phyloP scores from a whole-genome alignment of 2,329 filamentous ascomycete species.

The Arachnopeziza araneosa region DNA sequence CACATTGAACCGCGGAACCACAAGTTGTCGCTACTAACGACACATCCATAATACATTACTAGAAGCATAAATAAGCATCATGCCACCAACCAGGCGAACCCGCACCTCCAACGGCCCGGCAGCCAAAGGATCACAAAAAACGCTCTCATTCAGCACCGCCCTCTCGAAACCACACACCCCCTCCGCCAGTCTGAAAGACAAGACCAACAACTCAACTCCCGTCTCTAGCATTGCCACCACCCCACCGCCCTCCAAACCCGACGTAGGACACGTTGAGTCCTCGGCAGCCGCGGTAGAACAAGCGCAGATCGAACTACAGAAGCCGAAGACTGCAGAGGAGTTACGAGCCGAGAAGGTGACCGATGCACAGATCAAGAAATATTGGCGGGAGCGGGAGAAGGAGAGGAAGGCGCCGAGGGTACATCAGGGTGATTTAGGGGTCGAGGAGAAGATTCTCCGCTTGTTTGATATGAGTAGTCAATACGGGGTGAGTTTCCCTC shows the following conservation, averaged over 20 bases:
- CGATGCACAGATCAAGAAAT: conserved; percentile 64
- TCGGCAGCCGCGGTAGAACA: conserved; percentile 19
- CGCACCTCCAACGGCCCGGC: conserved; percentile 34
- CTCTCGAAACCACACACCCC: conserved; percentile 50
- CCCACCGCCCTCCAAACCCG: background rate
- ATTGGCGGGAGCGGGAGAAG: conserved; percentile 71
- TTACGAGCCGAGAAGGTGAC: conserved; percentile 58
- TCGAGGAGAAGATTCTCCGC: conserved; percentile 79
- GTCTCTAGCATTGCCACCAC: background rate
- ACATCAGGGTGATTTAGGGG: conserved; percentile 67
- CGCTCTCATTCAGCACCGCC: conserved; percentile 55
- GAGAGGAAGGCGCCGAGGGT: conserved; percentile 63
- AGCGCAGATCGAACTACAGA: conserved; percentile 14
- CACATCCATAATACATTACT: background rate
- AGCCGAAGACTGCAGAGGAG: conserved; percentile 47
- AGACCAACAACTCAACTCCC: background rate
- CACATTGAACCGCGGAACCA: background rate
- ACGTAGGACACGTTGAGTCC: conserved; percentile 15
- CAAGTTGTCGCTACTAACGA: background rate
- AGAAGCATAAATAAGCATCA: conserved; percentile 15
- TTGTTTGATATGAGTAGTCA: conserved; percentile 91
- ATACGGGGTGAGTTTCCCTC: conserved; percentile 67
- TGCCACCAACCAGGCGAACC: conserved; percentile 37
- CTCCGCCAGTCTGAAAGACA: conserved; percentile 9
- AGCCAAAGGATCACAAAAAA: conserved; percentile 43